phyloP scores from a whole-genome alignment of 345 rosid species.

The Hypericum androsaemum region DNA sequence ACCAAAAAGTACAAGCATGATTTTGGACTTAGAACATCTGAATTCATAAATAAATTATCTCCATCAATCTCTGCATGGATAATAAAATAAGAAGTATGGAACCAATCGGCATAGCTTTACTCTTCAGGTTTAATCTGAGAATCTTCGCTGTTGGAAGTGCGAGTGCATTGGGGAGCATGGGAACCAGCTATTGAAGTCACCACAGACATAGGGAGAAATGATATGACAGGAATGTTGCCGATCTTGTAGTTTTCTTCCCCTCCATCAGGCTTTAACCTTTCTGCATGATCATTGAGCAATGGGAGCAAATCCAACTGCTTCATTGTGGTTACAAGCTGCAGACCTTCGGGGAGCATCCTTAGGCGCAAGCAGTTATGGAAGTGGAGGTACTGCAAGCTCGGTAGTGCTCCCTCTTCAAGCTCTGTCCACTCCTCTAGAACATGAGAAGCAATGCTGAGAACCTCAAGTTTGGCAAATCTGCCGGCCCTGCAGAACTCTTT shows the following conservation, averaged over 20 bases:
- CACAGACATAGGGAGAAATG: slow-evolving; percentile 18
- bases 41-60: too few species aligned
- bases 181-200: neutral
- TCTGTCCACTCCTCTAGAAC: slow-evolving; percentile 32
- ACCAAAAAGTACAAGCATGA: too few species aligned
- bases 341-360: slow-evolving; percentile 34
- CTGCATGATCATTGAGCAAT: slow-evolving; percentile 25
- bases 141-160: neutral
- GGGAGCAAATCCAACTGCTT: slow-evolving; percentile 23
- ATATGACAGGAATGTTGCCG: slow-evolving; percentile 22
- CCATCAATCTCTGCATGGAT: neutral
- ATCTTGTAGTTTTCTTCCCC: slow-evolving; percentile 34
- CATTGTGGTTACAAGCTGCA: slow-evolving; percentile 31
- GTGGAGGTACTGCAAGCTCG: slow-evolving; percentile 24
- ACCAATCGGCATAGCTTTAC: neutral
- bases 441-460: slow-evolving; percentile 27
- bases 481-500: slow-evolving; percentile 33
- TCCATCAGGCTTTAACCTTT: slow-evolving; percentile 30
- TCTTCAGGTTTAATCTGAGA: neutral
- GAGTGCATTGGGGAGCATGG: slow-evolving; percentile 7
- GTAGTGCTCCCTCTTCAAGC: slow-evolving; percentile 33
- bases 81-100: neutral
- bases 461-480: slow-evolving; percentile 33
- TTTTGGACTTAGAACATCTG: too few species aligned
- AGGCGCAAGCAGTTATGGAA: slow-evolving; percentile 22